Conservation (phyloP, 768 basidiomycete species). For the Termitomyces titanicus region DNA sequence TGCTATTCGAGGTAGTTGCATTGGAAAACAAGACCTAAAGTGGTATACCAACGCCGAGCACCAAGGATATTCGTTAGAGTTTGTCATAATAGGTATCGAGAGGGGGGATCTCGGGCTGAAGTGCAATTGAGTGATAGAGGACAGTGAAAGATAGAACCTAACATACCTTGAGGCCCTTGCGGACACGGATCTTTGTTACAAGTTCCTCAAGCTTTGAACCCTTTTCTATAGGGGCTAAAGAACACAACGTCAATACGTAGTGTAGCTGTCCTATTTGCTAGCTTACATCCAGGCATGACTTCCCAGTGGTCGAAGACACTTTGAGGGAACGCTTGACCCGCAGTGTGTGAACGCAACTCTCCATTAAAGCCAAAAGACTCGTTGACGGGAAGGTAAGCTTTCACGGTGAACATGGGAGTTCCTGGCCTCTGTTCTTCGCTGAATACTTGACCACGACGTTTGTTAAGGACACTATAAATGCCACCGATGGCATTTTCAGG, state of each 20-base stretch:
- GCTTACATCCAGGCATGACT: slow-evolving; percentile 75
- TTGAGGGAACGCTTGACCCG: slow-evolving; percentile 99
- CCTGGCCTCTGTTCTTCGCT: slow-evolving; percentile 95
- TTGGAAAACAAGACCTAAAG: slow-evolving; percentile 10
- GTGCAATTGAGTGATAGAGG: background rate
- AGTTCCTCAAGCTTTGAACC: slow-evolving; percentile 89
- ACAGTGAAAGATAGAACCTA: background rate
- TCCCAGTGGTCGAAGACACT: slow-evolving; percentile 94
- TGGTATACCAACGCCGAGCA: background rate
- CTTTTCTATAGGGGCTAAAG: slow-evolving; percentile 74
- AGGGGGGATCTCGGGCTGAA: slow-evolving; percentile 80
- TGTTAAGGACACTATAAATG: slow-evolving; percentile 93
- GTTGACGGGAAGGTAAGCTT: slow-evolving; percentile 90
- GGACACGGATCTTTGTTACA: slow-evolving; percentile 73
- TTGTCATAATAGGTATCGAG: slow-evolving; percentile 95
- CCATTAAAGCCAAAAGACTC: slow-evolving; percentile 99
- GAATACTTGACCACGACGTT: slow-evolving; percentile 98
- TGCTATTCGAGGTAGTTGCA: slow-evolving; percentile 6
- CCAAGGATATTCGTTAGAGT: slow-evolving; percentile 41
- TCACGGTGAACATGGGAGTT: slow-evolving; percentile 99
- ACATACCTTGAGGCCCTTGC: slow-evolving; percentile 92
- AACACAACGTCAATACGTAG: background rate
- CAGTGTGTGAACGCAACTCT: slow-evolving; percentile 87
- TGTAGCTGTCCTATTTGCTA: background rate
- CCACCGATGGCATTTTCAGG: slow-evolving; percentile 98